phyloP scores from a whole-genome alignment of 768 basidiomycete genomes.

The Mycena chlorophos region DNA sequence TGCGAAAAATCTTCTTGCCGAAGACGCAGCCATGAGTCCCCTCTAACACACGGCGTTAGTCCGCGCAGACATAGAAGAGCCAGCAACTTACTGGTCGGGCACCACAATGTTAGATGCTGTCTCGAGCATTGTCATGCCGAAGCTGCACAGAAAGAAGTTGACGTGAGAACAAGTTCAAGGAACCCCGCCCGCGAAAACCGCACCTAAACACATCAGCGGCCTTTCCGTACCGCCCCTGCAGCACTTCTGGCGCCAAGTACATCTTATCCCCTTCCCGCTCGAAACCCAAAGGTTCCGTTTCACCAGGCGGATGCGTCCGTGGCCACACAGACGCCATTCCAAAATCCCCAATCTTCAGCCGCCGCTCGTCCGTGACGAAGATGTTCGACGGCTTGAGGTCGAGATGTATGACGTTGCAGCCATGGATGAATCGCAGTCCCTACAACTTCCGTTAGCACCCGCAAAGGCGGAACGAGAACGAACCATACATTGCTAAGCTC shows the following conservation, averaged over 20 bases:
- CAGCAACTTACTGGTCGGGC: conserved; percentile 83
- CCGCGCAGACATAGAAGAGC: conserved; percentile 24
- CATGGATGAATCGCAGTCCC: conserved; percentile 90
- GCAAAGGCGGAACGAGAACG: conserved; percentile 30
- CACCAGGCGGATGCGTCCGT: conserved; percentile 42
- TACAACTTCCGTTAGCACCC: conserved; percentile 35
- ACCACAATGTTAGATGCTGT: conserved; percentile 94
- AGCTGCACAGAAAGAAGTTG: conserved; percentile 58
- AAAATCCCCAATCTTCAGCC: conserved; percentile 97
- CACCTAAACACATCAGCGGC: conserved; percentile 97
- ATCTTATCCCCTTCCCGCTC: conserved; percentile 97
- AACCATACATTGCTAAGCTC: conserved; percentile 84
- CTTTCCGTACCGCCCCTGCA: conserved; percentile 88
- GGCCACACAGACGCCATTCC: conserved; percentile 98
- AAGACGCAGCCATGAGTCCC: conserved; percentile 90
- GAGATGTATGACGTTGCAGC: conserved; percentile 85
- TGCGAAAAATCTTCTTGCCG: conserved; percentile 90
- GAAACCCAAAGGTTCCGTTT: conserved; percentile 51
- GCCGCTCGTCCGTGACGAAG: conserved; percentile 82
- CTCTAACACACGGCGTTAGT: conserved; percentile 52
- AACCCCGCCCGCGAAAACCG: conserved; percentile 33
- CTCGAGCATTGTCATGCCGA: conserved; percentile 96
- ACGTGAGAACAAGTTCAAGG: conserved; percentile 41
- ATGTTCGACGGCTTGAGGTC: conserved; percentile 98
- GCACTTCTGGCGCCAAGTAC: conserved; percentile 94